Conservation (phyloP, 2,329 filamentous ascomycete genomes). For the Xylaria sp. region DNA sequence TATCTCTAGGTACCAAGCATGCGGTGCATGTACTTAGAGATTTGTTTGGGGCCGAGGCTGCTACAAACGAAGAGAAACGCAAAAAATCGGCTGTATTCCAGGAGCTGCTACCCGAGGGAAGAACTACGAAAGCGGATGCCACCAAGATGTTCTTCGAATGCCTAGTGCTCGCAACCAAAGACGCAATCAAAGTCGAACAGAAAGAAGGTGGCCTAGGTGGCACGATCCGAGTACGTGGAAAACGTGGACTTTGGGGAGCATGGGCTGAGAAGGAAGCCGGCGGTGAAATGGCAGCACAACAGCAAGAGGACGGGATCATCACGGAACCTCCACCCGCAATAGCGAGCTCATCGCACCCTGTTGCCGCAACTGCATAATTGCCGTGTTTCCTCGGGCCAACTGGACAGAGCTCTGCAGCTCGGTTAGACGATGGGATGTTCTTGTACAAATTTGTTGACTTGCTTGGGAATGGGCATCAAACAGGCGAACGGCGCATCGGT, state of each 20-base stretch:
- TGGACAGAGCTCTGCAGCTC: slow-evolving; percentile 24
- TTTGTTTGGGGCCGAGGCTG: slow-evolving; percentile 77
- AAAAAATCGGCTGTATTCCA: slow-evolving; percentile 87
- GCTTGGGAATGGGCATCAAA: slow-evolving; percentile 38
- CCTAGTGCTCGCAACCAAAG: slow-evolving; percentile 93
- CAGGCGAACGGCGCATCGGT: slow-evolving; percentile 39
- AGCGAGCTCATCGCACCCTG: slow-evolving; percentile 39
- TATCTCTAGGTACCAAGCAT: slow-evolving; percentile 91
- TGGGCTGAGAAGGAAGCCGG: slow-evolving; percentile 85
- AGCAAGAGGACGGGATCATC: slow-evolving; percentile 51
- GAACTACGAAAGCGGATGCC: slow-evolving; percentile 84
- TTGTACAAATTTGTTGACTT: slow-evolving; percentile 43
- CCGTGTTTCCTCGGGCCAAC: slow-evolving; percentile 2
- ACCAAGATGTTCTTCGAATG: slow-evolving; percentile 99
- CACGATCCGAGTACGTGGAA: slow-evolving; percentile 82
- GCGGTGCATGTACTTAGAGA: slow-evolving; percentile 94
- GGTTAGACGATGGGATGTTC: slow-evolving; percentile 36
- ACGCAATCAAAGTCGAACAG: slow-evolving; percentile 97
- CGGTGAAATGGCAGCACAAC: slow-evolving; percentile 62
- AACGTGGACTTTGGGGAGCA: slow-evolving; percentile 93
- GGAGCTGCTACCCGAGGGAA: slow-evolving; percentile 81
- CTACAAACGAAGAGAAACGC: slow-evolving; percentile 71
- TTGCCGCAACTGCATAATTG: slow-evolving; percentile 40
- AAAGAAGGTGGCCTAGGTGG: slow-evolving; percentile 73
- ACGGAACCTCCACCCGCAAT: slow-evolving; percentile 44